Conservation (phyloP, 768 basidiomycete genomes). For the Russula sp. region DNA sequence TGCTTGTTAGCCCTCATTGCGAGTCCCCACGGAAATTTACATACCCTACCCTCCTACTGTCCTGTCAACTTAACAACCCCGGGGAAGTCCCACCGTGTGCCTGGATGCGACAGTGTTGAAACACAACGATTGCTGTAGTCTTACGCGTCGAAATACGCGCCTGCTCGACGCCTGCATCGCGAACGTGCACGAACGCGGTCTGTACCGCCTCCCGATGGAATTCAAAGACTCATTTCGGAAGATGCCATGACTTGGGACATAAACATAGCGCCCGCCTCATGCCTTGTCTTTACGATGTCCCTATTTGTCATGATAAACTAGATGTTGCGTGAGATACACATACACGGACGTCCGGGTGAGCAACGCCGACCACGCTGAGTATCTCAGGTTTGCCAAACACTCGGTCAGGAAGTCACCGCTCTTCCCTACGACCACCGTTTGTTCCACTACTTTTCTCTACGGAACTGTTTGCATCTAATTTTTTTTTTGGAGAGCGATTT, state of each 20-base stretch:
- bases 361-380: conserved; percentile 1
- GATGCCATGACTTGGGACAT: too few species aligned
- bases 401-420: conserved; percentile 21
- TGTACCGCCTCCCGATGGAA: background rate
- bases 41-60: background rate
- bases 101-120: background rate
- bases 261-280: background rate
- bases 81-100: background rate
- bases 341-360: conserved; percentile 1
- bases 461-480: background rate
- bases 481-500: too few species aligned
- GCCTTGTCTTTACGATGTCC: too few species aligned
- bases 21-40: background rate
- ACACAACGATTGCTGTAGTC: background rate
- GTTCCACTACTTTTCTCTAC: background rate
- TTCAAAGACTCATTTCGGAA: background rate
- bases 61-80: background rate
- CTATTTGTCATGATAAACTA: background rate
- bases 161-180: background rate
- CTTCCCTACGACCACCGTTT: conserved; percentile 11
- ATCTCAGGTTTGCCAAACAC: conserved; percentile 21
- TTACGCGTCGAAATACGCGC: background rate
- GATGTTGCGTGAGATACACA: conserved; percentile 12
- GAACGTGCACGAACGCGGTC: background rate
- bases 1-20: background rate